Conservation (phyloP, 140 eudicot species). For the Oenanthe javanica region DNA sequence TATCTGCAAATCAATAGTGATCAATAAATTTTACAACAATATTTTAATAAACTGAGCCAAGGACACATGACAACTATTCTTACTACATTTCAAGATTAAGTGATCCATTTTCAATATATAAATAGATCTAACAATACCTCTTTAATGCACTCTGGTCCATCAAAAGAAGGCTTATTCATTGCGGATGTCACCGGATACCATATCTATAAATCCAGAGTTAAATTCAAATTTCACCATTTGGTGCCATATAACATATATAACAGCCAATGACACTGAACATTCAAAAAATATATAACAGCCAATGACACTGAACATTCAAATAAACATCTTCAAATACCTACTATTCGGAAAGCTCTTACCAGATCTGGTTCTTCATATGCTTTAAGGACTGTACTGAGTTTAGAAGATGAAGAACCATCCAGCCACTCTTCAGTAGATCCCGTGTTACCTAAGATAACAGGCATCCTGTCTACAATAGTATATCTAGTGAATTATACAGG, state of each 20-base stretch:
- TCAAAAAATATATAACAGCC: neutral
- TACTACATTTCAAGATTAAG: neutral
- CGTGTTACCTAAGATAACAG: conserved; percentile 71
- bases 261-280: neutral
- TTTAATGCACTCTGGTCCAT: conserved; percentile 92
- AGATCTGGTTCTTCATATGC: conserved; percentile 79
- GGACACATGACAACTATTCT: neutral
- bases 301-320: neutral
- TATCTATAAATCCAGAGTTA: conserved; percentile 31
- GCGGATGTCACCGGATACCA: conserved; percentile 94
- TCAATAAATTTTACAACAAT: neutral
- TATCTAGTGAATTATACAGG: neutral
- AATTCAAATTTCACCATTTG: neutral
- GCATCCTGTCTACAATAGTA: conserved; percentile 66
- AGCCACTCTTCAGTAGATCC: conserved; percentile 67
- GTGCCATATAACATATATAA: neutral
- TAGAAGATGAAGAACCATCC: conserved; percentile 63
- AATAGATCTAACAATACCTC: conserved; percentile 42
- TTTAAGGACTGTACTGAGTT: conserved; percentile 54
- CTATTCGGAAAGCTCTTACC: conserved; percentile 36
- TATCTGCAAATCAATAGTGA: conserved; percentile 31
- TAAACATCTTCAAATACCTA: neutral
- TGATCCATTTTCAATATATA: neutral
- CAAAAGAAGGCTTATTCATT: conserved; percentile 84
- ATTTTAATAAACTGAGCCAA: neutral